These are phyloP conservation scores for Yarrowia hollandica DNA, from an alignment of 805 yeast species.

Conservation along the genomic window DNA sequence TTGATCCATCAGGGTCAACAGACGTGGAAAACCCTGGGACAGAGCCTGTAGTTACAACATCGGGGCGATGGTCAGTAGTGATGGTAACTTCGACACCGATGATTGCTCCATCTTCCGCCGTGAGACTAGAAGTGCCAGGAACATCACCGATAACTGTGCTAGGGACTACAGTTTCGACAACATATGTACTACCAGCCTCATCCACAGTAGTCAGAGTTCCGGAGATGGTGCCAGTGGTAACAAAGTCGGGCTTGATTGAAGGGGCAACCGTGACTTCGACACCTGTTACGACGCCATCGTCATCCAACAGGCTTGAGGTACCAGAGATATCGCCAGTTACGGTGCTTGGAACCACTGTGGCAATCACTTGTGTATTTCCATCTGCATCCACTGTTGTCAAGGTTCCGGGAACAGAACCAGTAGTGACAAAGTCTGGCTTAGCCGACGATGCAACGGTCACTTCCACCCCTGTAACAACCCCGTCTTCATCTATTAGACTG, in stretches of 20 bases:
- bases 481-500: neutral
- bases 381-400: neutral
- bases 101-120: neutral
- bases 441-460: neutral
- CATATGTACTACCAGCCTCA: too few species aligned
- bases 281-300: neutral
- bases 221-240: too few species aligned
- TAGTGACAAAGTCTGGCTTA: neutral
- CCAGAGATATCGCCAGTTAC: neutral
- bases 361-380: neutral
- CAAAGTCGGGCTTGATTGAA: too few species aligned
- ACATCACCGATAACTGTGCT: neutral
- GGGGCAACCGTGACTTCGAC: constrained; percentile 12
- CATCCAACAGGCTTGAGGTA: neutral
- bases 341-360: neutral
- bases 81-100: neutral
- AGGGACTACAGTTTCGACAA: too few species aligned
- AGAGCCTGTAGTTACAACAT: too few species aligned
- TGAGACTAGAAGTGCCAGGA: neutral
- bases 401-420: neutral
- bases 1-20: too few species aligned
- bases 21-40: too few species aligned
- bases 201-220: too few species aligned
- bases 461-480: neutral
- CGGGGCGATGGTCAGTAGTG: too few species aligned